phyloP scores from a whole-genome alignment of 306 rosid species.

The Glycine soja region DNA sequence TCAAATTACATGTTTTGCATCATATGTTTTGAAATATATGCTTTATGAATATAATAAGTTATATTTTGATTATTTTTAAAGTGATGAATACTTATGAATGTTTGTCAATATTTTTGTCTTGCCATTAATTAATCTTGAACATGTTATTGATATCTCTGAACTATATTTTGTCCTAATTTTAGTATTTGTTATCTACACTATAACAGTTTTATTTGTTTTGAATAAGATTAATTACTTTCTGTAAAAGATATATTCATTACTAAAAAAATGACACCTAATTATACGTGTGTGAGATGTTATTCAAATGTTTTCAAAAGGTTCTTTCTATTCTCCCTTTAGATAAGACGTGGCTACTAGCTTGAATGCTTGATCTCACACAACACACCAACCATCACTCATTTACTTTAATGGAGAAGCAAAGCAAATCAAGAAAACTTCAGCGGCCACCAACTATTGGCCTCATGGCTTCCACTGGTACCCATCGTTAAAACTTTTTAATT shows the following conservation, averaged over 20 bases:
- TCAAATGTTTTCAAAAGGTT: conserved; percentile 12
- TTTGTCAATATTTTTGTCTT: neutral
- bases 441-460: conserved; percentile 30
- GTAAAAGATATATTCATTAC: too few species aligned
- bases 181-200: neutral
- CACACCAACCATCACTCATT: conserved; percentile 40
- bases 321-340: neutral
- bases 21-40: neutral
- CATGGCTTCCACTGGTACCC: neutral
- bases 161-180: neutral
- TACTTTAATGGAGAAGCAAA: conserved; percentile 38
- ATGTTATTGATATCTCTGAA: neutral
- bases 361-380: neutral
- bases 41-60: too few species aligned
- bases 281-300: neutral
- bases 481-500: neutral
- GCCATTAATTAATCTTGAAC: neutral
- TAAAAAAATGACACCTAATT: conserved; percentile 7
- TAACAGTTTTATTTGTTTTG: too few species aligned
- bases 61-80: neutral
- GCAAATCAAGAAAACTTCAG: conserved; percentile 19
- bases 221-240: too few species aligned
- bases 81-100: neutral
- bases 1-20: neutral
- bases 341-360: neutral